These are phyloP conservation scores for Ceratocystiopsis sp. DNA, from an alignment of 2,329 filamentous ascomycete species.

Conservation along the genomic window DNA sequence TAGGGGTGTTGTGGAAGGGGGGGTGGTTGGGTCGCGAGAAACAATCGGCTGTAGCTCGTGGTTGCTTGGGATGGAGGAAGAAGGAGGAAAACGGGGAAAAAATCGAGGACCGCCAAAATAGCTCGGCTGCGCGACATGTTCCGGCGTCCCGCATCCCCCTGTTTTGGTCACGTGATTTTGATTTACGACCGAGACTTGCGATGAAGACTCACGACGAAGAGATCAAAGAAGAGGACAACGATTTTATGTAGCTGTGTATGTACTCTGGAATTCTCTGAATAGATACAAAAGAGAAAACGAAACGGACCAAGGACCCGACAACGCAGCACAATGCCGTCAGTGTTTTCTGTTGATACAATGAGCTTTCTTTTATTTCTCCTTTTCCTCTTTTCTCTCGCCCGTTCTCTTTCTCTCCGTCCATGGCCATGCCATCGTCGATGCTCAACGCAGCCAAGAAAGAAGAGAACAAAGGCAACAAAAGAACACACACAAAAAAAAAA, in stretches of 20 bases:
- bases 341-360: conserved; percentile 8
- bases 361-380: background rate
- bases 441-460: background rate
- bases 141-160: conserved; percentile 1
- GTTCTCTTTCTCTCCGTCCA: background rate
- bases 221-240: too few relatives aligned
- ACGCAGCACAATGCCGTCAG: background rate
- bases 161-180: conserved; percentile 1
- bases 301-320: conserved; percentile 22
- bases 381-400: background rate
- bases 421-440: background rate
- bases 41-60: conserved; percentile 2
- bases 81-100: conserved; percentile 3
- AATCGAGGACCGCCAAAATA: conserved; percentile 3
- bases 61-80: too few relatives aligned
- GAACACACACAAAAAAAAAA: conserved; percentile 1
- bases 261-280: conserved; percentile 23
- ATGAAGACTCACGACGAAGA: background rate
- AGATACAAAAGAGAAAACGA: conserved; percentile 11
- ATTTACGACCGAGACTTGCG: background rate
- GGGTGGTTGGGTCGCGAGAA: conserved; percentile 9
- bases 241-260: background rate
- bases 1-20: background rate
- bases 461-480: conserved; percentile 2
- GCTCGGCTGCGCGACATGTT: conserved; percentile 8